Conservation (phyloP, 2,329 filamentous ascomycete genomes). For the Penicillium psychrosexuale region DNA sequence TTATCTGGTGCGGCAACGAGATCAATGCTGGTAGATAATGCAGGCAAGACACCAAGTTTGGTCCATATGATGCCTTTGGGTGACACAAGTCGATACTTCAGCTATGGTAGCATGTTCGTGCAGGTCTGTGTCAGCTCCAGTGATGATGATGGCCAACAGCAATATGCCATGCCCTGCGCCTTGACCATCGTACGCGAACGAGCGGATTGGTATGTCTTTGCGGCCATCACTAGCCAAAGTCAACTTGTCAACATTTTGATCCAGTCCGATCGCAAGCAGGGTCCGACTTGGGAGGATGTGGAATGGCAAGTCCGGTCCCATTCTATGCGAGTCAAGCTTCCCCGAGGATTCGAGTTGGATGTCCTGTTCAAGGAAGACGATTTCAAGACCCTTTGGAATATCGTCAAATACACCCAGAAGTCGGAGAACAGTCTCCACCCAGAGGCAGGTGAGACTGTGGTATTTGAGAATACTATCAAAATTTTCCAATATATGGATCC, state of each 20-base stretch:
- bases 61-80: conserved; percentile 70
- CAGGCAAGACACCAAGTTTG: conserved; percentile 50
- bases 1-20: conserved; percentile 58
- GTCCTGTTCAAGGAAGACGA: conserved; percentile 72
- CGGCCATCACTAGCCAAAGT: conserved; percentile 75
- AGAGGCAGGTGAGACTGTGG: conserved; percentile 64
- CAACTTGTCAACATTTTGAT: conserved; percentile 72
- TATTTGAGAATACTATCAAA: conserved; percentile 67
- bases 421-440: conserved; percentile 69
- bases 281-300: conserved; percentile 77
- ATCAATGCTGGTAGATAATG: conserved; percentile 46
- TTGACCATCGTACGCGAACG: conserved; percentile 71
- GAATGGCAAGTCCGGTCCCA: conserved; percentile 69
- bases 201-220: conserved; percentile 66
- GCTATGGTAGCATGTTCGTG: conserved; percentile 73
- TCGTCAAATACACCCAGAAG: conserved; percentile 79
- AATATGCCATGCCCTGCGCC: conserved; percentile 69
- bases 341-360: conserved; percentile 70
- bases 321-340: conserved; percentile 66
- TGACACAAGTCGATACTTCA: conserved; percentile 72
- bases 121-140: conserved; percentile 69
- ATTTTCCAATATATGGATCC: conserved; percentile 80
- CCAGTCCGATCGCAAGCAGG: conserved; percentile 63
- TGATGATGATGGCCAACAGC: conserved; percentile 60
- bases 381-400: conserved; percentile 73